Evolutionary conservation across 768 basidiomycete genomes (phyloP).

Genomic region (Lentinus brumalis): DNA sequence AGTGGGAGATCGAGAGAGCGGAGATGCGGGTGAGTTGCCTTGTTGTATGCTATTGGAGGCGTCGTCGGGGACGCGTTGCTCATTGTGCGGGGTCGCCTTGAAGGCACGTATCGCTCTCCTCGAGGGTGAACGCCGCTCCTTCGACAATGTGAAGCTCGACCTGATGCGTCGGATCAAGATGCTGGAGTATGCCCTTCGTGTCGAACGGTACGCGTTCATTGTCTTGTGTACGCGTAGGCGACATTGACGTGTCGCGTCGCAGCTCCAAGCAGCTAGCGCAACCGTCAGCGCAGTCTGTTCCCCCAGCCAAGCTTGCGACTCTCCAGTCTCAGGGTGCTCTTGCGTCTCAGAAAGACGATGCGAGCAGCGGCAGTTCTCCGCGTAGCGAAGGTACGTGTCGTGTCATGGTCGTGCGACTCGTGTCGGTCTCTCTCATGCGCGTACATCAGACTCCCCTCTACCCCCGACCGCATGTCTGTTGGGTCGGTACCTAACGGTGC

Average conservation of each 20-base stretch:
- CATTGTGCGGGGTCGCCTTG: conserved; percentile 3
- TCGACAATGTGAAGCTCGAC: conserved; percentile 96
- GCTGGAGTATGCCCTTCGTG: conserved; percentile 95
- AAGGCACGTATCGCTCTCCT: conserved; percentile 96
- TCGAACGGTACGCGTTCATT: conserved; percentile 79
- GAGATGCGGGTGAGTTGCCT: conserved; percentile 88
- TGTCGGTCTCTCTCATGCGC: conserved; percentile 17
- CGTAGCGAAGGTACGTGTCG: conserved; percentile 71
- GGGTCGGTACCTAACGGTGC: conserved; percentile 57
- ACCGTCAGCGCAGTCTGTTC: conserved; percentile 55
- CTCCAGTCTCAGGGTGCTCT: conserved; percentile 55
- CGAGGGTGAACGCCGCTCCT: conserved; percentile 95
- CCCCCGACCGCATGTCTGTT: conserved; percentile 55
- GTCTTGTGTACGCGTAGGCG: conserved; percentile 11
- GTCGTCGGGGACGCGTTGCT: conserved; percentile 29
- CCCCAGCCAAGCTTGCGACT: conserved; percentile 65
- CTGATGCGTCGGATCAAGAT: conserved; percentile 97
- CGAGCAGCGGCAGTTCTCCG: conserved; percentile 79
- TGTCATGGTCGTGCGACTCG: conserved; percentile 9
- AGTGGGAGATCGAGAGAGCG: conserved; percentile 99
- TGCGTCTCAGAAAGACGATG: conserved; percentile 68
- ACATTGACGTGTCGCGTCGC: conserved; percentile 40
- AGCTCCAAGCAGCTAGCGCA: conserved; percentile 83
- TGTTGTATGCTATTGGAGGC: background rate
- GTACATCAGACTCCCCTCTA: conserved; percentile 65